These are phyloP conservation scores for Spathaspora sp. DNA, from an alignment of 805 yeast species.

Conservation along the genomic window DNA sequence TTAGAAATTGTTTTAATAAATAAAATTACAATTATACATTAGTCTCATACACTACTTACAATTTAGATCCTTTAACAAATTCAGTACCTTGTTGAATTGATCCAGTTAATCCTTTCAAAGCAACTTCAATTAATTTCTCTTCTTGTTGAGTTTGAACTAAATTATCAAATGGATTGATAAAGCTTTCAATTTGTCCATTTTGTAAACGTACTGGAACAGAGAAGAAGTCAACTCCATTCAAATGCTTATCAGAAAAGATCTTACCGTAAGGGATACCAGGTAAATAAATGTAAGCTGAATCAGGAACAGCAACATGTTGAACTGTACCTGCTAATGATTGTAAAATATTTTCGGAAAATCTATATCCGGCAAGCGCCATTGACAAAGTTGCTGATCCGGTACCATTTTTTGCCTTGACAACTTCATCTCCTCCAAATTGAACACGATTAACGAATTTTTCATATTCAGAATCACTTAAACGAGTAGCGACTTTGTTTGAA, in stretches of 20 bases:
- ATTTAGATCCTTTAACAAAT: constrained; percentile 37
- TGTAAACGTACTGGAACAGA: constrained; percentile 45
- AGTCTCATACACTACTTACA: constrained; percentile 14
- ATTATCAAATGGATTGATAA: constrained; percentile 30
- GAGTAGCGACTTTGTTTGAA: constrained; percentile 10
- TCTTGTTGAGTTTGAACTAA: constrained; percentile 29
- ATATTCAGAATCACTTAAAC: constrained; percentile 13
- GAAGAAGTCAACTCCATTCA: constrained; percentile 42
- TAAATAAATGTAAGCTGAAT: constrained; percentile 51
- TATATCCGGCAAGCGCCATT: constrained; percentile 92
- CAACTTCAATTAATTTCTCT: constrained; percentile 30
- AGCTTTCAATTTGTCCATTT: constrained; percentile 33
- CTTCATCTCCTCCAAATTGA: constrained; percentile 87
- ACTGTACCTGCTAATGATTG: constrained; percentile 23
- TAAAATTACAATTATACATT: neutral
- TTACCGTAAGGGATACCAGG: constrained; percentile 51
- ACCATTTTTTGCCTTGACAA: constrained; percentile 92
- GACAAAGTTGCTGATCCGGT: constrained; percentile 93
- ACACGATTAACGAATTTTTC: constrained; percentile 38
- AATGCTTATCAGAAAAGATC: constrained; percentile 30
- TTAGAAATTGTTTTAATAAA: neutral
- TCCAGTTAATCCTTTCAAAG: constrained; percentile 35
- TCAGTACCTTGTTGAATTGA: constrained; percentile 39
- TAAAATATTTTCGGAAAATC: constrained; percentile 58
- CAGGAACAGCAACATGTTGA: constrained; percentile 28